A percentile compares a stretch with the other conserved stretches of the same genome.
Conservation (phyloP, 2,329 filamentous ascomycete genomes). For the Zymoseptoria passerinii region DNA sequence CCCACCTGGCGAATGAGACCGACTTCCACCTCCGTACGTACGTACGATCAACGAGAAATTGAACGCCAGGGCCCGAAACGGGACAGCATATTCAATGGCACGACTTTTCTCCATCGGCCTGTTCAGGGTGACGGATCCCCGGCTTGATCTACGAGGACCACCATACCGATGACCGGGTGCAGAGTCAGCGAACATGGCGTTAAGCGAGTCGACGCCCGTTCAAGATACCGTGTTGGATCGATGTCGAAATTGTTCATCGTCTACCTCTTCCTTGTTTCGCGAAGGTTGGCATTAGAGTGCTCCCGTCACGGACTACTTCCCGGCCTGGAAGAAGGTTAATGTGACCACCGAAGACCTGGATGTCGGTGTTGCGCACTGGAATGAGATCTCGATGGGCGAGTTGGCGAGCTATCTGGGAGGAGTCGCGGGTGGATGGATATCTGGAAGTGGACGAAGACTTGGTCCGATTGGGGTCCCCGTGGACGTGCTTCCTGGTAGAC, state of each 20-base stretch:
- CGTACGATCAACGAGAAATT: background rate
- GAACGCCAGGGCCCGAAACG: background rate
- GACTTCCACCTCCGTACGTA: background rate
- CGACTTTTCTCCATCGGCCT: background rate
- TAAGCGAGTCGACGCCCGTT: background rate
- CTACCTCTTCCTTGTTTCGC: background rate
- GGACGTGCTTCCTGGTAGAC: no score
- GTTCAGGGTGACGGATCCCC: background rate
- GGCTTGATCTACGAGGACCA: background rate
- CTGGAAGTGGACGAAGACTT: no score
- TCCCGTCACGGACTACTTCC: background rate
- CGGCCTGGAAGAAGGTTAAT: background rate
- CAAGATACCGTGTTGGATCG: background rate
- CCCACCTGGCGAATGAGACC: background rate
- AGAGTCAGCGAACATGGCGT: background rate
- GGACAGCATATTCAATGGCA: background rate
- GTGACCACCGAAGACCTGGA: background rate
- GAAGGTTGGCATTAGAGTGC: background rate
- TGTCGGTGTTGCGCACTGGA: background rate
- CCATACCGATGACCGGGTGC: background rate
- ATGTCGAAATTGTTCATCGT: background rate
- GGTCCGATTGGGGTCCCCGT: no score
- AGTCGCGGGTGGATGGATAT: background rate
- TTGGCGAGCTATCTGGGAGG: slow-evolving; percentile 26
- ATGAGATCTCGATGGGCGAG: background rate